Evolutionary conservation across 805 yeast genomes (phyloP), one percentile per base, ranked within the genome.

Genomic region (Pichia californica): DNA sequence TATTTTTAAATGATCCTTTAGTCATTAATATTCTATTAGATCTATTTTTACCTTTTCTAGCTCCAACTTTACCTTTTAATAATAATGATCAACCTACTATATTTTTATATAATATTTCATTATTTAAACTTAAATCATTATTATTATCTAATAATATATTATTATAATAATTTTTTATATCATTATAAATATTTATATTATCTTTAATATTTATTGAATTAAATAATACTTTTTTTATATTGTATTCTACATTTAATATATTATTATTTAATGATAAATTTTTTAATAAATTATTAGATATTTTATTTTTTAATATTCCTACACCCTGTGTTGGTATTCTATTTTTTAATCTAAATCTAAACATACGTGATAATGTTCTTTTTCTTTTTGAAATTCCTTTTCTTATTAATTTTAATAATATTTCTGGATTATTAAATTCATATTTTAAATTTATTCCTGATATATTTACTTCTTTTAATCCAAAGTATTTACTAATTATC

Each of bases 21-120:
- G 27, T 42, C 30, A 42, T 36, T 42, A 31, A 25, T 31, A 36
- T 40, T 36, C 31, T 38, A 28, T 16, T 38, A n/a, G 36, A 38
- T 43, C 40, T 43, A 26, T 18, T 21, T 31, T 26, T 28, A 34
- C 35, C 43, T 38, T 36, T 31, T 30, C 32, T 38, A 14, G 15
- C 14, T 9, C 27, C 34, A 34, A 44, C 36, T 44, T 36, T 39
- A 36, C 47, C 47, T 39, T 44, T 44, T 35, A 36, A 32, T 32
- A 32, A 32, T 32, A 32, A 32, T 19, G 36, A 32, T 32, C 36
- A 32, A 19, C 36, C 38, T 38, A 35, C 26, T 19, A 31, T 31
- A 38, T 38, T 16, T 28, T 37, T 28, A 37, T 19, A 28, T 30
- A 29, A 28, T 14, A 37, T 23, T 32, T 32, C 36, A 38, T 21